phyloP scores from a whole-genome alignment of 345 rosid genomes.

The Reutealis trisperma region DNA sequence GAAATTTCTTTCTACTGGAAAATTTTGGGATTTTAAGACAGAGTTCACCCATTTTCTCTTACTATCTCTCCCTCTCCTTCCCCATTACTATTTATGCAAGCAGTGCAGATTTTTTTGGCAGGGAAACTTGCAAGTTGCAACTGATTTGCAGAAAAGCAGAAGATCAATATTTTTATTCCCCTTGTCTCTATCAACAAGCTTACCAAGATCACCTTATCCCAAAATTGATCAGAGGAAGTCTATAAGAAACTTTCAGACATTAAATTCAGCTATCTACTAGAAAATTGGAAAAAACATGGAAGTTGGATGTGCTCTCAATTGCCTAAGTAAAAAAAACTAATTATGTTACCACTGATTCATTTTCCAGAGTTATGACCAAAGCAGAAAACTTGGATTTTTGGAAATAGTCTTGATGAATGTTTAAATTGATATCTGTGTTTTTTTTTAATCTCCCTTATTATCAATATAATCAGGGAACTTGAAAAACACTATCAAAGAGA shows the following conservation, averaged over 20 bases:
- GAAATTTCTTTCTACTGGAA: not conserved
- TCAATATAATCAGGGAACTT: too few relatives aligned
- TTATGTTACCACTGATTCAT: too few relatives aligned
- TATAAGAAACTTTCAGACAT: not conserved
- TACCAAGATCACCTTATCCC: not conserved
- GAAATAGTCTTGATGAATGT: too few relatives aligned
- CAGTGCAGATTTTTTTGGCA: not conserved
- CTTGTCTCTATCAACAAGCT: not conserved
- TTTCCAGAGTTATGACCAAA: too few relatives aligned
- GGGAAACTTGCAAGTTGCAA: not conserved
- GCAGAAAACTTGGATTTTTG: too few relatives aligned
- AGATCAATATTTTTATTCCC: not conserved
- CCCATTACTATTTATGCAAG: not conserved
- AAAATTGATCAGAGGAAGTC: not conserved
- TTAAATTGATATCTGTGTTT: too few relatives aligned
- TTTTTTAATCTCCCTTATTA: too few relatives aligned
- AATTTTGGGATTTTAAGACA: not conserved
- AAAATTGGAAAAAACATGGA: not conserved
- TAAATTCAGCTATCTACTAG: not conserved
- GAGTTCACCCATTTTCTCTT: not conserved
- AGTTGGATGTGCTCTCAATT: not conserved
- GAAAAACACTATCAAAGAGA: too few relatives aligned
- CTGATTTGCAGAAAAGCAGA: not conserved
- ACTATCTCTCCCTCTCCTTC: not conserved
- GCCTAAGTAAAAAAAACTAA: too few relatives aligned